Percentiles rank a stretch among this genome's conserved stretches.
Conservation (phyloP, 345 rosid species). For the Pugionium cornutum region DNA sequence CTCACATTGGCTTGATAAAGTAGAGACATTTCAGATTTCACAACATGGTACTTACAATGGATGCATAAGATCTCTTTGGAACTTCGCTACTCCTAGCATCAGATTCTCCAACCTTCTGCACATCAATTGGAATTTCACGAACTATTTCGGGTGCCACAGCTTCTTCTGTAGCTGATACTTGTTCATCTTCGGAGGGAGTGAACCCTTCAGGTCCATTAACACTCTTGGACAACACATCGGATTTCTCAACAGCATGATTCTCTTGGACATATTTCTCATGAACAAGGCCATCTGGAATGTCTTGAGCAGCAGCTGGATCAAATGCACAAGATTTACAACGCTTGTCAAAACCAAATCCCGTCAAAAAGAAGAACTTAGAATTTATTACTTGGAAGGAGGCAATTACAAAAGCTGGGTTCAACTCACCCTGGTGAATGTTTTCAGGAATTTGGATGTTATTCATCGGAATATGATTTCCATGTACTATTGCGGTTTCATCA, state of each 20-base stretch:
- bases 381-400: background rate
- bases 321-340: conserved; percentile 14
- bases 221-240: conserved; percentile 44
- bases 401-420: conserved; percentile 8
- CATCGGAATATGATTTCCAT: conserved; percentile 35
- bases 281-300: conserved; percentile 29
- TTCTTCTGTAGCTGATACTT: conserved; percentile 44
- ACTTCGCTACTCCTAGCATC: conserved; percentile 55
- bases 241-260: conserved; percentile 46
- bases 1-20: no score
- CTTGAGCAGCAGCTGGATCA: conserved; percentile 37
- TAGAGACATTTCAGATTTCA: no score
- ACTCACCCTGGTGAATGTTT: conserved; percentile 46
- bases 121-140: conserved; percentile 56
- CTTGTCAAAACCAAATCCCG: background rate
- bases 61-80: conserved; percentile 94
- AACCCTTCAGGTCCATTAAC: conserved; percentile 41
- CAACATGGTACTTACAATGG: conserved; percentile 58
- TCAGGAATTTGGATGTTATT: conserved; percentile 40
- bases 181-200: conserved; percentile 49
- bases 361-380: background rate
- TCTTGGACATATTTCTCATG: conserved; percentile 42
- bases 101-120: conserved; percentile 48
- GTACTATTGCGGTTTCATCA: conserved; percentile 42
- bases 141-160: conserved; percentile 54